A percentile compares a stretch with the other conserved stretches of the same genome.
phyloP scores from a whole-genome alignment of 371 early-diverging fungal genomes.

The Actinomortierella wolfii region DNA sequence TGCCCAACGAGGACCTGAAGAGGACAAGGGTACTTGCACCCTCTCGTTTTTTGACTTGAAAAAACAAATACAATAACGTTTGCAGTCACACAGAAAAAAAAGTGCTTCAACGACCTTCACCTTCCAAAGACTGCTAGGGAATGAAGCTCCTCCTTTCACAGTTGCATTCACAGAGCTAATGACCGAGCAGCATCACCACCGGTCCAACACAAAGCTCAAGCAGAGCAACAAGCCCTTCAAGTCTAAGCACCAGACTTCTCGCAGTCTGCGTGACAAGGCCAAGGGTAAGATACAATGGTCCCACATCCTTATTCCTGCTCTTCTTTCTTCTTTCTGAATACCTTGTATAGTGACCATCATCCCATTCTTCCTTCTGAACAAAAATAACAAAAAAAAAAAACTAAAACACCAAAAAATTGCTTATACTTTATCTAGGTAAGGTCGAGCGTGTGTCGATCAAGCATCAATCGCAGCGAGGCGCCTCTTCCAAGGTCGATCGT shows the following conservation, averaged over 20 bases:
- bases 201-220: slow-evolving; percentile 70
- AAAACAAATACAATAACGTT: no score
- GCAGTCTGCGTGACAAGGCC: slow-evolving; percentile 72
- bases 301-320: slow-evolving; percentile 1
- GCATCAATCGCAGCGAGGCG: slow-evolving; percentile 49
- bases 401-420: not conserved
- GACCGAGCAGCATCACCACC: slow-evolving; percentile 45
- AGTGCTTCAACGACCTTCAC: not conserved
- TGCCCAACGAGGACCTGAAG: no score
- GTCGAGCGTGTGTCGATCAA: slow-evolving; percentile 69
- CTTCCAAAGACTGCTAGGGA: no score
- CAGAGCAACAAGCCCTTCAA: slow-evolving; percentile 96
- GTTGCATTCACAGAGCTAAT: slow-evolving; percentile 13
- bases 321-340: not conserved
- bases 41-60: no score
- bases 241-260: slow-evolving; percentile 86
- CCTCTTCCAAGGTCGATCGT: slow-evolving; percentile 76
- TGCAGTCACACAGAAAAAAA: not conserved
- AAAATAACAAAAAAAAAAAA: no score
- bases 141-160: no score
- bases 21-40: no score
- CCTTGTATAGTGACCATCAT: no score
- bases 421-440: slow-evolving; percentile 53
- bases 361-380: no score
- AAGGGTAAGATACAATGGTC: slow-evolving; percentile 60